A percentile compares a stretch with the other conserved stretches of the same genome.
Evolutionary conservation across 2,329 filamentous ascomycete genomes (phyloP).

Genomic region (Pseudogymnoascus sp.): DNA sequence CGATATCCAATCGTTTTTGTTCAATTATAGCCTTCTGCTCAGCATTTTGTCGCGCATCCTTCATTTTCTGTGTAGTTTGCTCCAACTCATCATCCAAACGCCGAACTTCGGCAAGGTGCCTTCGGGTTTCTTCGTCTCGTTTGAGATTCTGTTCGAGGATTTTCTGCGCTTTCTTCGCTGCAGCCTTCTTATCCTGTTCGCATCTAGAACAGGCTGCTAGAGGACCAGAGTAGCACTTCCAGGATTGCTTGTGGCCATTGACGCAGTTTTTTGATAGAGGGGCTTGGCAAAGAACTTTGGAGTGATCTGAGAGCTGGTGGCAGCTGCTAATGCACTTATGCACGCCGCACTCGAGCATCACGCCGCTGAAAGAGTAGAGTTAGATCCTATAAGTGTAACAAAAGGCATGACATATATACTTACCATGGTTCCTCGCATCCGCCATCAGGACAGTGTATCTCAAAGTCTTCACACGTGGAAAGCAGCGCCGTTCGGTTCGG

Average conservation of each 20-base stretch:
- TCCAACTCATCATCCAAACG: too few relatives aligned
- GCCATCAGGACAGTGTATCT: slow-evolving; percentile 56
- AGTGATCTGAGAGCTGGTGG: slow-evolving; percentile 52
- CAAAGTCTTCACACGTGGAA: slow-evolving; percentile 48
- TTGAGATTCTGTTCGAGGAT: slow-evolving; percentile 18
- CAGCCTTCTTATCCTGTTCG: slow-evolving; percentile 39
- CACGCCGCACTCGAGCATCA: slow-evolving; percentile 44
- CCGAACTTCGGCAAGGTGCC: too few relatives aligned
- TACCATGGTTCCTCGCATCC: slow-evolving; percentile 60
- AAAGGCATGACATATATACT: too few relatives aligned
- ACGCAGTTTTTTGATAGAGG: slow-evolving; percentile 43
- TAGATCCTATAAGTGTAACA: too few relatives aligned
- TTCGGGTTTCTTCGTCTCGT: slow-evolving; percentile 16
- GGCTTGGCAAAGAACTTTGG: slow-evolving; percentile 42
- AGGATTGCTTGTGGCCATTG: slow-evolving; percentile 41
- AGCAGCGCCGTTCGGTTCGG: slow-evolving; percentile 42
- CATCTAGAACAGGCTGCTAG: too few relatives aligned
- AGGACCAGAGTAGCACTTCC: slow-evolving; percentile 37
- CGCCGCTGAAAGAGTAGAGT: too few relatives aligned
- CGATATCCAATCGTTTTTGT: too few relatives aligned
- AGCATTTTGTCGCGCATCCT: too few relatives aligned
- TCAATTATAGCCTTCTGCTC: too few relatives aligned
- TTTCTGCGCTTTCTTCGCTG: slow-evolving; percentile 34
- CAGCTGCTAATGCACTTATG: slow-evolving; percentile 55
- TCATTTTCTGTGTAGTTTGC: too few relatives aligned